Percentiles rank a stretch among this genome's conserved stretches.
These are phyloP conservation scores for Leishmania braziliensis DNA, from an alignment of 208 protist species.

Conservation along the genomic window DNA sequence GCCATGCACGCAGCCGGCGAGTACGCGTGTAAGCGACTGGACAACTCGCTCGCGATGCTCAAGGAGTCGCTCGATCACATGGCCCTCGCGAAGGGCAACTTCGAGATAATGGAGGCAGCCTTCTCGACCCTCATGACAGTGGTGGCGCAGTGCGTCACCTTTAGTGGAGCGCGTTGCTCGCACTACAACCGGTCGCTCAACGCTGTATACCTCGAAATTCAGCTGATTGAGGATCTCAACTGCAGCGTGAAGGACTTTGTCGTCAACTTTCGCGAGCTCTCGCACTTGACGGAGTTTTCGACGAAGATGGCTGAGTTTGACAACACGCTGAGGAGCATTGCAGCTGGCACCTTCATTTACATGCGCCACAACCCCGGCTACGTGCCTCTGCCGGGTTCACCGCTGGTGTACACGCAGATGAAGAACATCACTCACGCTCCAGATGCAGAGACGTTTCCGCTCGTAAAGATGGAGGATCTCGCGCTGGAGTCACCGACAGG, in stretches of 20 bases:
- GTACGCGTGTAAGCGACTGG: conserved; percentile 63
- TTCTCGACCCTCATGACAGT: conserved; percentile 68
- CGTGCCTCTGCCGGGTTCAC: conserved; percentile 3
- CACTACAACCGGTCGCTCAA: conserved; percentile 52
- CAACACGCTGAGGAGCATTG: conserved; percentile 74
- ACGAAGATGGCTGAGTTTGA: conserved; percentile 82
- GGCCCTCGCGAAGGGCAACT: conserved; percentile 77
- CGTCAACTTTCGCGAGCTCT: conserved; percentile 87
- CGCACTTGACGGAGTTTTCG: conserved; percentile 82
- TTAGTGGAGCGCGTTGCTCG: conserved; percentile 34
- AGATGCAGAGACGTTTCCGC: conserved; percentile 28
- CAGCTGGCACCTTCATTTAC: conserved; percentile 50
- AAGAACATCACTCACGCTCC: conserved; percentile 13
- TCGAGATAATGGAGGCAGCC: conserved; percentile 69
- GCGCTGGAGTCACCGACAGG: conserved; percentile 61
- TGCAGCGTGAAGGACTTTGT: conserved; percentile 82
- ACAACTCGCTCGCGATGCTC: conserved; percentile 57
- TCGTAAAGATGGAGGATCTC: conserved; percentile 61
- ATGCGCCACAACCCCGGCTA: conserved; percentile 11
- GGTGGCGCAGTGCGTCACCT: conserved; percentile 66
- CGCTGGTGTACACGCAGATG: conserved; percentile 50
- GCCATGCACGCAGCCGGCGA: conserved; percentile 72
- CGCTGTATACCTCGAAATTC: conserved; percentile 76
- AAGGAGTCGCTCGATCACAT: conserved; percentile 77
- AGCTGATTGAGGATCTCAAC: conserved; percentile 85